Percentiles rank a stretch among this genome's conserved stretches.
phyloP scores from a whole-genome alignment of 2,329 filamentous ascomycete species.

The Colletotrichum tropicicola region DNA sequence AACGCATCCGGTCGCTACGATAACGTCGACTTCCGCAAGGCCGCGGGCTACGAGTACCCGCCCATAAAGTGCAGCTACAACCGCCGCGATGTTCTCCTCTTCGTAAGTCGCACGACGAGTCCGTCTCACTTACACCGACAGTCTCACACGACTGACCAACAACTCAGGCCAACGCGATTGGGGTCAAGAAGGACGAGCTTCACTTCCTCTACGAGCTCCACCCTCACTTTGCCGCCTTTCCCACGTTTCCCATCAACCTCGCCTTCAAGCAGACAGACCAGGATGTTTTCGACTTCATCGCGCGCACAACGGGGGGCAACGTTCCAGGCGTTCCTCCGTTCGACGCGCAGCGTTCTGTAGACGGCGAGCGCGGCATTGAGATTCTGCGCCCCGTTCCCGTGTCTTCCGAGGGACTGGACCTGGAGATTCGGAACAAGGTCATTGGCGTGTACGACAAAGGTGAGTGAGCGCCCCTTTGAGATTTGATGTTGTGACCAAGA shows the following conservation, averaged over 20 bases:
- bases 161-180: slow-evolving; percentile 48
- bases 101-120: slow-evolving; percentile 41
- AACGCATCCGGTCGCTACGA: slow-evolving; percentile 48
- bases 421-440: slow-evolving; percentile 49
- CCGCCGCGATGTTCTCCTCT: slow-evolving; percentile 52
- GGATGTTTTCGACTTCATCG: slow-evolving; percentile 53
- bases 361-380: slow-evolving; percentile 51
- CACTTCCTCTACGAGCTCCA: slow-evolving; percentile 56
- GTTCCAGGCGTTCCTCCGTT: slow-evolving; percentile 50
- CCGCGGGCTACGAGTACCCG: slow-evolving; percentile 45
- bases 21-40: slow-evolving; percentile 51
- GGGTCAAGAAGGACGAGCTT: slow-evolving; percentile 46
- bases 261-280: slow-evolving; percentile 54
- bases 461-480: neutral
- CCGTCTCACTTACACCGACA: neutral
- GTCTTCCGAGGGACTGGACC: slow-evolving; percentile 43
- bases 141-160: neutral
- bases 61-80: slow-evolving; percentile 50
- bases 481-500: neutral
- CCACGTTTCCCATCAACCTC: slow-evolving; percentile 56
- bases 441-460: slow-evolving; percentile 56
- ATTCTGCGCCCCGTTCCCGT: slow-evolving; percentile 47
- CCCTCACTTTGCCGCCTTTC: slow-evolving; percentile 52
- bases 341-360: slow-evolving; percentile 49
- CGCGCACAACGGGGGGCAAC: slow-evolving; percentile 41